phyloP scores from a whole-genome alignment of 2,329 filamentous ascomycete species.

The Talaromyces verruculosus region DNA sequence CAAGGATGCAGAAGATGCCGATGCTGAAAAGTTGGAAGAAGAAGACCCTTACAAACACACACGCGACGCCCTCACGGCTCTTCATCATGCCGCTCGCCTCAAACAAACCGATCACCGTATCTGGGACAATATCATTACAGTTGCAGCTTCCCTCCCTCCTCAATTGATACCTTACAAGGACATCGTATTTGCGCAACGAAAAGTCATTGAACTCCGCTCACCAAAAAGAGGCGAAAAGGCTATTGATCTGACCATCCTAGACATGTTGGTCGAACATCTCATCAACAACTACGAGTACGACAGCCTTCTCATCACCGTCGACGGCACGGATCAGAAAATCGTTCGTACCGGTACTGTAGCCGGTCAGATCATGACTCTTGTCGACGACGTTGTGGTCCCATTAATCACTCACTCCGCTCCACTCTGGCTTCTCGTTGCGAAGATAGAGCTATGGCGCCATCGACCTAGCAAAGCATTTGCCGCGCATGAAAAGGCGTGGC shows the following conservation, averaged over 20 bases:
- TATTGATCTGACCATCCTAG: conserved; percentile 72
- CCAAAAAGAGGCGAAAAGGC: conserved; percentile 69
- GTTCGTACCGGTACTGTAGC: conserved; percentile 55
- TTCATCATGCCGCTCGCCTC: conserved; percentile 80
- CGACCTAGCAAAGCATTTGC: conserved; percentile 73
- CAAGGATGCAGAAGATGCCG: conserved; percentile 30
- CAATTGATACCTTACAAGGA: conserved; percentile 66
- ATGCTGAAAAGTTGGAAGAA: conserved; percentile 27
- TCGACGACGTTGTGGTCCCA: conserved; percentile 74
- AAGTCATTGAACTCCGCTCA: conserved; percentile 72
- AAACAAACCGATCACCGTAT: conserved; percentile 88
- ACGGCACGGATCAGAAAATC: conserved; percentile 31
- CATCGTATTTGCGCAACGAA: conserved; percentile 70
- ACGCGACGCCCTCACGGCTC: conserved; percentile 74
- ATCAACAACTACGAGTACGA: conserved; percentile 52
- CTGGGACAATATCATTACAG: conserved; percentile 93
- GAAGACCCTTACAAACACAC: conserved; percentile 62
- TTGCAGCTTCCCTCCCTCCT: conserved; percentile 74
- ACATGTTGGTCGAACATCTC: conserved; percentile 69
- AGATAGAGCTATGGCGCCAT: conserved; percentile 70
- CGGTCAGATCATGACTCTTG: conserved; percentile 61
- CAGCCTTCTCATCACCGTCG: conserved; percentile 34
- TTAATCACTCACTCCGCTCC: conserved; percentile 77
- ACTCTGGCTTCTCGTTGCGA: conserved; percentile 73
- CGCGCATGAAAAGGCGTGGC: conserved; percentile 87